A percentile compares a stretch with the other conserved stretches of the same genome.
These are phyloP conservation scores for Cercospora citrullina DNA, from an alignment of 2,329 filamentous ascomycete genomes.

Conservation along the genomic window DNA sequence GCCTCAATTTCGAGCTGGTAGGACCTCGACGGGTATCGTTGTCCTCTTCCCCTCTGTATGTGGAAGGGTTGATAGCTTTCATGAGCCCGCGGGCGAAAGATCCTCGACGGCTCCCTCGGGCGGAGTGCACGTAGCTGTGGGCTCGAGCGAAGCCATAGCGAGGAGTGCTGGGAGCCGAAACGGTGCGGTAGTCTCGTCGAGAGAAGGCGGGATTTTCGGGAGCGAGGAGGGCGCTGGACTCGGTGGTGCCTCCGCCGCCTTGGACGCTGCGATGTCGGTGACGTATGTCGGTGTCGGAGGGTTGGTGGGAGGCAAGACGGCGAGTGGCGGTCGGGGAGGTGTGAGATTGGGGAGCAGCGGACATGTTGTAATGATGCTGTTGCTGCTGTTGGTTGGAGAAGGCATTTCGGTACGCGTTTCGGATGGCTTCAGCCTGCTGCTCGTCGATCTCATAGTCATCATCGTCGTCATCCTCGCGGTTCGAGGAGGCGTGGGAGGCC, in stretches of 20 bases:
- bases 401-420: conserved; percentile 39
- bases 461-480: conserved; percentile 40
- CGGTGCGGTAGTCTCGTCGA: conserved; percentile 28
- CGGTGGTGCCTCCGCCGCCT: not conserved
- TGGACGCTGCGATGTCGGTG: not conserved
- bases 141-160: conserved; percentile 37
- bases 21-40: conserved; percentile 16
- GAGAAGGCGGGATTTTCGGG: conserved; percentile 34
- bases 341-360: conserved; percentile 2
- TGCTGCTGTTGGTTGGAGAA: conserved; percentile 32
- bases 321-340: not conserved
- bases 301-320: conserved; percentile 6
- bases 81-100: conserved; percentile 44
- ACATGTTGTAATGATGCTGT: not conserved
- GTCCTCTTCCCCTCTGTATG: conserved; percentile 19
- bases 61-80: conserved; percentile 23
- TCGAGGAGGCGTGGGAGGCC: conserved; percentile 32
- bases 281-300: conserved; percentile 6
- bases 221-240: conserved; percentile 7
- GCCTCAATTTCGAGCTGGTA: conserved; percentile 44
- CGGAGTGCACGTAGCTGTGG: conserved; percentile 36
- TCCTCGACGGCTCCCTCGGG: conserved; percentile 46
- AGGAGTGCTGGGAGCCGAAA: conserved; percentile 25
- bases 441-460: conserved; percentile 37
- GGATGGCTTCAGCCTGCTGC: conserved; percentile 36